These are phyloP conservation scores for Fomitopsis palustris DNA, from an alignment of 1,284 basidiomycete species.

Conservation along the genomic window DNA sequence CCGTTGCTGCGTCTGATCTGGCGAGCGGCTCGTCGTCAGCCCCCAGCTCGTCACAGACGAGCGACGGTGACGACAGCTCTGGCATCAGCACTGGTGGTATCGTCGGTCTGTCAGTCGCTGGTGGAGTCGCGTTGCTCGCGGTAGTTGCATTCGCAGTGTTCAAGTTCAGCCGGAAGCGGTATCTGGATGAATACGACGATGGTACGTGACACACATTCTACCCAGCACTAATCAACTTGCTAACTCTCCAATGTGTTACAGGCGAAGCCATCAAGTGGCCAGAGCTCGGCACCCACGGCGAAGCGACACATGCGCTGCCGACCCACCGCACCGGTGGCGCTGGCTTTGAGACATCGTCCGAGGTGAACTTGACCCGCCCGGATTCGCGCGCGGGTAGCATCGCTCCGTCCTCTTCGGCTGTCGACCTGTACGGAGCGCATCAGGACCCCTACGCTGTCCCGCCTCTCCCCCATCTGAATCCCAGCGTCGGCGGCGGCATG, in stretches of 20 bases:
- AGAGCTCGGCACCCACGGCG: constrained; percentile 67
- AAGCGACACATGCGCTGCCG: constrained; percentile 48
- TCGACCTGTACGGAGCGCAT: constrained; percentile 33
- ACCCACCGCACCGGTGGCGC: constrained; percentile 57
- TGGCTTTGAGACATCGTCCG: constrained; percentile 62
- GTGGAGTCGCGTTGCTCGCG: constrained; percentile 66
- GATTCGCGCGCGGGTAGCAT: constrained; percentile 33
- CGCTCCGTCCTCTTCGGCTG: constrained; percentile 47
- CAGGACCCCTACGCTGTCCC: constrained; percentile 77
- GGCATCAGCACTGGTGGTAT: constrained; percentile 65
- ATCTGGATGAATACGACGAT: constrained; percentile 65
- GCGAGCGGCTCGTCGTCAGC: background rate
- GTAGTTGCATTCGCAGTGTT: constrained; percentile 72
- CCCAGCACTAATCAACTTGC: background rate
- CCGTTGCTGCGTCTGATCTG: background rate
- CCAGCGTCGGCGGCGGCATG: constrained; percentile 38
- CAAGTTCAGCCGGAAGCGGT: constrained; percentile 79
- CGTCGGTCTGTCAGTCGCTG: constrained; percentile 73
- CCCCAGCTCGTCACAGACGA: background rate
- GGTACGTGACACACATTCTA: constrained; percentile 43
- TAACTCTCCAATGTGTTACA: constrained; percentile 24
- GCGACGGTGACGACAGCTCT: background rate
- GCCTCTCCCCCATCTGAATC: constrained; percentile 79
- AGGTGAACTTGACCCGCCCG: constrained; percentile 51
- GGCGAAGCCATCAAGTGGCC: constrained; percentile 87